Evolutionary conservation across 306 rosid species (phyloP), one percentile per base, ranked within the genome.

Genomic region (Malus sieversii): DNA sequence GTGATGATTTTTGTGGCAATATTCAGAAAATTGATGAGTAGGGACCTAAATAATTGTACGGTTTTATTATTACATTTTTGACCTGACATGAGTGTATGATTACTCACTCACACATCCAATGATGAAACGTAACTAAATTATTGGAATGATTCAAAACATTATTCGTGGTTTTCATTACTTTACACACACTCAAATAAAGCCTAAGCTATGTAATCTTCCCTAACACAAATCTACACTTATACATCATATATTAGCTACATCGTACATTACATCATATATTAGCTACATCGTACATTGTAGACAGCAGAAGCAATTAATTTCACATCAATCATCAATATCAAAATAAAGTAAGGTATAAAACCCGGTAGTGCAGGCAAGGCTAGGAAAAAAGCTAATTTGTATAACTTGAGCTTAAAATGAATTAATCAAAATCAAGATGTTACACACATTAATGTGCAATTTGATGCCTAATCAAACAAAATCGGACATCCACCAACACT

Each of bases 281-380:
- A 53, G 1, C 10, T 19, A 18, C 11, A 3, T 8, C 45, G 1
- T 40, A 40, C 11, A 9, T 40, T 8, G 45, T 40, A 9, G 1
- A 40, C 3, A 40, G 0, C 3, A 40, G 0, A 4, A 40, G 3
- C 3, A 40, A 40, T 9, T 40, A 40, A 40, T 40, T 9, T 9
- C 45, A 8, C 12, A 40, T 40, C 3, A 0, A 40, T 40, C 10
- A 33, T 33, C 2, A 33, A 33, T 33, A 33, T 33, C 7, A 2
- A 33, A 33, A 33, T 33, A 33, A 33, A 0, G 10, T 38, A 8
- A 40, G 45, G 11, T 40, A 40, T 40, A 8, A 40, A 40, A 40
- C 11, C 11, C 45, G 1, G 0, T 40, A 9, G 3, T 40, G 3
- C 3, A 40, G 18, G 2, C 8, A 15, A 48, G 5, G 55, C 3